Evolutionary conservation across 169 alveolate species (phyloP), one percentile per base, ranked within the genome.

Genomic region (Plasmodium chabaudi): DNA sequence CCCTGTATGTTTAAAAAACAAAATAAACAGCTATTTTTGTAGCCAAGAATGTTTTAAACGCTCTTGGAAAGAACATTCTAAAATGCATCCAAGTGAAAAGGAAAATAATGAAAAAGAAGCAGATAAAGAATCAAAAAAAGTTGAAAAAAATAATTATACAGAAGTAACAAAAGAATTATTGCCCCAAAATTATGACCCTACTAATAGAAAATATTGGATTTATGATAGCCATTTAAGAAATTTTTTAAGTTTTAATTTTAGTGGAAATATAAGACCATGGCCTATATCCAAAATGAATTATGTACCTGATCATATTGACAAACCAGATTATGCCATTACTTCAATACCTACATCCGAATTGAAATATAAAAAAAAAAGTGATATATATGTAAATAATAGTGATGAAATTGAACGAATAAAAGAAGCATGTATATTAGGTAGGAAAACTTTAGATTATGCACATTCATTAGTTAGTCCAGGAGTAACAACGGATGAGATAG

Each of bases 401-500:
- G 77, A 23, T 0, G 88, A 69, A 55, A 75, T 63, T 19, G 49
- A 94, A 93, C 67, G 93, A 67, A 94, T 98, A 72, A 92, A 96
- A 87, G 96, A 84, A n/a, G 95, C 98, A 15, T 96, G 98, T 64
- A 60, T 87, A 34, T 86, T 97, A 68, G 99, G 98, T 15, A 96
- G 99, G 71, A 94, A 92, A 63, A 98, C 99, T 10, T 93, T 98
- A 72, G 99, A 98, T 88, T 91, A 94, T 51, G 99, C 98, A 0
- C 99, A 98, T 69, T 73, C 95, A 51, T 94, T 98, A 72, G 97
- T 96, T 17, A 94, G 91, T 55, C 97, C 98, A 21, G 99, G 99
- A 27, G 97, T 97, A 5, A 98, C 99, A 1, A 96, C 99, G 2
- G 99, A 98, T 79, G 98, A 96, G 44, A 96, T 98, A 12, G 99